Percentiles rank a stretch among this genome's conserved stretches.
Evolutionary conservation across 148 eudicot genomes (phyloP).

Genomic region (Rhododendron molle): DNA sequence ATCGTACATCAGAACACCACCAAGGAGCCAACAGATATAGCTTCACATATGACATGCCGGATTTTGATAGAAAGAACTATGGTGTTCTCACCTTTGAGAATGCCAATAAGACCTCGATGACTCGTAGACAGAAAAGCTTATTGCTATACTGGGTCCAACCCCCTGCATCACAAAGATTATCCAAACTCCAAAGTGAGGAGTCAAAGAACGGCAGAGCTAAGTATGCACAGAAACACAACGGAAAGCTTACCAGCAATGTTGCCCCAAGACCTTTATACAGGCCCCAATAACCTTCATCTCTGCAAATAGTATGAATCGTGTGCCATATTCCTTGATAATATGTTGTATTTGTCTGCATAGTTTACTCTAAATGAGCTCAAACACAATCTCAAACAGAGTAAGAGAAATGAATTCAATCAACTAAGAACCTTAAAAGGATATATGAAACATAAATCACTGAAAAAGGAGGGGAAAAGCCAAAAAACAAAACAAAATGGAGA

Average conservation of each 20-base stretch:
- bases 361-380: neutral
- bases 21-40: neutral
- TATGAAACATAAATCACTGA: neutral
- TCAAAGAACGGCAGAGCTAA: neutral
- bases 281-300: constrained; percentile 75
- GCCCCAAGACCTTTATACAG: constrained; percentile 88
- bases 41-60: neutral
- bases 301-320: constrained; percentile 66
- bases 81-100: constrained; percentile 46
- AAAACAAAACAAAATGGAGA: neutral
- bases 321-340: constrained; percentile 80
- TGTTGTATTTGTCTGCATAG: constrained; percentile 53
- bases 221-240: neutral
- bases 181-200: neutral
- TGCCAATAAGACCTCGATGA: constrained; percentile 58
- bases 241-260: constrained; percentile 63
- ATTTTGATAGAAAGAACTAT: neutral
- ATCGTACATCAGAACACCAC: neutral
- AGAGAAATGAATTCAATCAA: neutral
- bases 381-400: constrained; percentile 8
- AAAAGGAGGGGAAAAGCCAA: neutral
- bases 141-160: constrained; percentile 87
- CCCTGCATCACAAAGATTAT: constrained; percentile 44
- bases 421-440: neutral
- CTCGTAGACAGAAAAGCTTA: constrained; percentile 87